Base-by-base conservation (phyloP, 805 yeast species). In the Candida morakotiae region DNA sequence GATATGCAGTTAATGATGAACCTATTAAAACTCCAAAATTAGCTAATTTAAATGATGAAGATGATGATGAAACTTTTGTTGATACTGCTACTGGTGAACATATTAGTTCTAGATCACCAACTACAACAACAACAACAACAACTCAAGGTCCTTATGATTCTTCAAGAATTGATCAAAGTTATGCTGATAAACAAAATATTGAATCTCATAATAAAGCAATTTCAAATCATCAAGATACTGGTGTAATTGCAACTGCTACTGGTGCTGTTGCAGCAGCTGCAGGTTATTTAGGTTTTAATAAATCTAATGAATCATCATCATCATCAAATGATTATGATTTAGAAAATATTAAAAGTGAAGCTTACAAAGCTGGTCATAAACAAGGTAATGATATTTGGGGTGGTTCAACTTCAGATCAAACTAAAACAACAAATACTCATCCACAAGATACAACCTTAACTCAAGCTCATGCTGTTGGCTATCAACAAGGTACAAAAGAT, bases 21-120 rank as follows among this genome's bases (percentile, higher is more conserved):
- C 32, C 41, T 8, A 40, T 40, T 24, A 21, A n/a, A 25, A 37
- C 38, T 11, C 38, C 43, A 15, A 31, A 33, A 31, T 19, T 28
- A 6, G 31, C 29, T 7, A 39, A 40, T 28, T 10, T 34, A 18
- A 31, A 32, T n/a, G 39, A 34, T 34, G 39, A 39, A 7, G 28
- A 14, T 20, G 28, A 14, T 20, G 32, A 34, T 28, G 25, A 19
- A 13, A 20, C 31, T 6, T 23, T 36, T 28, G 17, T 26, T 10
- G 39, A 28, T 29, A 20, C 33, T 34, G 37, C 27, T 19, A 22
- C 28, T 18, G 29, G 34, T 31, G 15, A 31, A 33, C 36, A 24
- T 13, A 13, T 27, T 20, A 27, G 24, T 19, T 28, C 20, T 18
- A 34, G n/a, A 14, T 15, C 19, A 26, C 17, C 25, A 30, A 28